phyloP scores from a whole-genome alignment of 371 early-diverging fungal species.

The Sporodiniella umbellata region DNA sequence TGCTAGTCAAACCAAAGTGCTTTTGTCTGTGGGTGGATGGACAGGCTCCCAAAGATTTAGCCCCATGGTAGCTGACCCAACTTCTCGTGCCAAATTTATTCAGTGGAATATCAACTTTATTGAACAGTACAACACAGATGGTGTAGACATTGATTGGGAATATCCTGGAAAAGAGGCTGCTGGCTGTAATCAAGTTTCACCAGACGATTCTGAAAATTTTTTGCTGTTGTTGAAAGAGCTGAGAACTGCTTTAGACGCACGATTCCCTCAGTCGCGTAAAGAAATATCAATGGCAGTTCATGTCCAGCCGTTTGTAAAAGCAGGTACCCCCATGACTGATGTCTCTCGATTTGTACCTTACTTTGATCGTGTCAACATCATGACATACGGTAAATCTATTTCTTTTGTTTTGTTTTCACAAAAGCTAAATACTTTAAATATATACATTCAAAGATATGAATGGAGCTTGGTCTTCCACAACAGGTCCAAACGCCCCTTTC shows the following conservation, averaged over 20 bases:
- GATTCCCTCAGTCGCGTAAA: slow-evolving; percentile 55
- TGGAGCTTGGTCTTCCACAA: slow-evolving; percentile 61
- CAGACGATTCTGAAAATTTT: slow-evolving; percentile 52
- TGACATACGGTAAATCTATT: slow-evolving; percentile 53
- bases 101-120: slow-evolving; percentile 54
- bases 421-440: too few relatives aligned
- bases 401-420: too few relatives aligned
- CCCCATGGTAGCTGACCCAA: slow-evolving; percentile 43
- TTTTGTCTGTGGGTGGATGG: slow-evolving; percentile 79
- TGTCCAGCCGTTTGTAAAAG: slow-evolving; percentile 56
- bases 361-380: slow-evolving; percentile 67
- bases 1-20: slow-evolving; percentile 56
- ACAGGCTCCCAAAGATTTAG: slow-evolving; percentile 69
- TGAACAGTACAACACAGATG: slow-evolving; percentile 43
- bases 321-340: slow-evolving; percentile 49
- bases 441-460: slow-evolving; percentile 32
- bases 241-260: slow-evolving; percentile 55
- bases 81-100: slow-evolving; percentile 49
- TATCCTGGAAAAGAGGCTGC: slow-evolving; percentile 73
- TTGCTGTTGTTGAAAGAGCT: slow-evolving; percentile 55
- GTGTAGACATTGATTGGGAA: slow-evolving; percentile 75
- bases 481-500: slow-evolving; percentile 70
- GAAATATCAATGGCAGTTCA: slow-evolving; percentile 71
- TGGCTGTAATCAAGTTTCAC: slow-evolving; percentile 59
- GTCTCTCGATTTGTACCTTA: slow-evolving; percentile 56